Conservation (phyloP, 2,329 filamentous ascomycete species). For the Sclerotiophoma versabilis region DNA sequence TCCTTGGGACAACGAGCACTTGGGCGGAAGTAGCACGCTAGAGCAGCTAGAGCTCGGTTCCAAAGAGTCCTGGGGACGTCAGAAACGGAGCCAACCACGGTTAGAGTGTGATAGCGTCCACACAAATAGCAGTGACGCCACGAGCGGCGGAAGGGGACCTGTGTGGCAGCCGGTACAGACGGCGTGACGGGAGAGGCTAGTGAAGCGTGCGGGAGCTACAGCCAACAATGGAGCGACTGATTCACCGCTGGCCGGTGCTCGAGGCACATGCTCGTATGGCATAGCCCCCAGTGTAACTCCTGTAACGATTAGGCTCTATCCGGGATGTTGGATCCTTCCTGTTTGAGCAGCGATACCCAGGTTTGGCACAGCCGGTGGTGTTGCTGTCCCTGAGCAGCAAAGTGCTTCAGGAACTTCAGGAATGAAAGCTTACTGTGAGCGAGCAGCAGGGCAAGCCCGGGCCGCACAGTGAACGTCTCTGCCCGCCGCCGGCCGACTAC, state of each 20-base stretch:
- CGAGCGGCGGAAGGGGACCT: conserved; percentile 37
- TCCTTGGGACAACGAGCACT: conserved; percentile 46
- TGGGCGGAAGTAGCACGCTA: conserved; percentile 43
- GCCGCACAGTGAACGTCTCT: conserved; percentile 25
- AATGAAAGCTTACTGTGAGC: conserved; percentile 20
- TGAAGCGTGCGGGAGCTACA: conserved; percentile 50
- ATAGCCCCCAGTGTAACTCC: conserved; percentile 51
- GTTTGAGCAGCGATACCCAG: conserved; percentile 23
- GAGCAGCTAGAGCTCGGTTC: conserved; percentile 48
- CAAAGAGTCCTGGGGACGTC: conserved; percentile 37
- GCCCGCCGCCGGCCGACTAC: conserved; percentile 24
- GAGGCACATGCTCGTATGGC: conserved; percentile 48
- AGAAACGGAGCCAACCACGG: conserved; percentile 40
- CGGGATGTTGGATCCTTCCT: conserved; percentile 32
- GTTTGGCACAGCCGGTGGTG: conserved; percentile 25
- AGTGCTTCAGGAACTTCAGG: conserved; percentile 18
- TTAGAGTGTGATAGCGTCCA: conserved; percentile 32
- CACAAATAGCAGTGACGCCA: conserved; percentile 49
- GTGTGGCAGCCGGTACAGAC: conserved; percentile 44
- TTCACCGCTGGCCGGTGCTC: conserved; percentile 39
- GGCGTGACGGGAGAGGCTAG: conserved; percentile 46
- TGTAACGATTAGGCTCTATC: conserved; percentile 38
- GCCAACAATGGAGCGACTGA: conserved; percentile 36
- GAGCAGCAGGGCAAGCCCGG: conserved; percentile 29
- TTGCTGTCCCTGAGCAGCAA: conserved; percentile 21